Conservation (phyloP, 2,329 filamentous ascomycete species). For the Sporothrix phasma region DNA sequence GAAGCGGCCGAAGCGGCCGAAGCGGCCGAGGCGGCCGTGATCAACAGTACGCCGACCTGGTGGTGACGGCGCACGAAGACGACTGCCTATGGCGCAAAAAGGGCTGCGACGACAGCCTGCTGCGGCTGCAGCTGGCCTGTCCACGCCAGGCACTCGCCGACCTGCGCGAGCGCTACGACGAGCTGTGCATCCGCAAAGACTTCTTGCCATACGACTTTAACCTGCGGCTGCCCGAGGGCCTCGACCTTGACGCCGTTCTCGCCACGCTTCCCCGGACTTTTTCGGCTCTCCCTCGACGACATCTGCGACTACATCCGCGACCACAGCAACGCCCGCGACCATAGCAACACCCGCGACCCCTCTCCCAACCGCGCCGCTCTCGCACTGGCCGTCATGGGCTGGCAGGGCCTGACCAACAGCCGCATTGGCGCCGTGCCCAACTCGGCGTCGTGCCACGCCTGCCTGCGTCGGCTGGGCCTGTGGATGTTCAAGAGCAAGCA, state of each 20-base stretch:
- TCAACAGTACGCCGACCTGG: constrained; percentile 64
- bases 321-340: constrained; percentile 10
- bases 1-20: constrained; percentile 35
- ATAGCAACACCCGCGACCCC: constrained; percentile 16
- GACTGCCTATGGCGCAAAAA: constrained; percentile 78
- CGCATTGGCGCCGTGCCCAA: constrained; percentile 54
- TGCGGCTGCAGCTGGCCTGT: constrained; percentile 55
- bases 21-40: constrained; percentile 56
- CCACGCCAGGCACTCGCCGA: constrained; percentile 46
- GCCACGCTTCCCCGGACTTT: constrained; percentile 45
- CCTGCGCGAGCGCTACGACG: constrained; percentile 56
- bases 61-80: constrained; percentile 65
- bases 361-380: constrained; percentile 51
- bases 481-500: constrained; percentile 86
- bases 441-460: constrained; percentile 71
- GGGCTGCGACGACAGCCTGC: constrained; percentile 66
- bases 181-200: constrained; percentile 42
- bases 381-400: constrained; percentile 61
- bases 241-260: constrained; percentile 43
- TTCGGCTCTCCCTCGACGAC: constrained; percentile 35
- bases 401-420: constrained; percentile 54
- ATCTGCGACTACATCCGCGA: constrained; percentile 14
- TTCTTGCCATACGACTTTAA: constrained; percentile 55
- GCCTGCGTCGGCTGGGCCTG: constrained; percentile 76
- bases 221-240: constrained; percentile 42